Evolutionary conservation across 1,139 yeast genomes (phyloP), one percentile per base, ranked within the genome.

Genomic region (Hyphopichia buzzinii): DNA sequence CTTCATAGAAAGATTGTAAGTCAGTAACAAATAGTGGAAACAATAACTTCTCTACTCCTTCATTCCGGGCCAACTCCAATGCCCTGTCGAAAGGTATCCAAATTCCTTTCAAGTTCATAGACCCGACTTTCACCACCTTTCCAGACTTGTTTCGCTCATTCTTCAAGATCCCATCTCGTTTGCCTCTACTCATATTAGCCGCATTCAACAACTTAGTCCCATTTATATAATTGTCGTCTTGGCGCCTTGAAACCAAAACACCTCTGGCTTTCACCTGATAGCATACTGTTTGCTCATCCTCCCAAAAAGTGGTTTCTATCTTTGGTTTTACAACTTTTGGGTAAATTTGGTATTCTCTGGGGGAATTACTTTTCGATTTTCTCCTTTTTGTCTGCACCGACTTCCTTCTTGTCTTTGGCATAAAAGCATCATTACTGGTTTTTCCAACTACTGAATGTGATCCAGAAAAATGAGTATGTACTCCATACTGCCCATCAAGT

Each of bases 151-250:
- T 50, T 42, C 62, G 66, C 43, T 76, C 81, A 3, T 72, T 56
- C 43, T 76, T 76, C 31, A 76, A 69, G 44, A 92, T 84, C 10
- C 97, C 97, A 62, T 90, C 98, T 46, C 98, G 75, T 46, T 95
- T 82, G 11, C 98, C 98, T 46, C 98, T 76, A 10, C 97, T 88
- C 92, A 92, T 86, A 39, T 89, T 92, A 10, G 96, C 92, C 17
- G 89, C 96, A 57, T 90, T 90, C 43, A 90, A 69, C 46, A 90
- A 70, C 44, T 77, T 77, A 7, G 82, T 77, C 0, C 81, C 82
- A 45, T 77, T 77, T 30, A 77, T 61, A 56, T 64, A 76, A 46
- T 74, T 62, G 16, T 66, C 71, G 49, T 76, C 81, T 42, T 72
- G 75, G 19, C 82, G 54, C 21, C 82, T 54, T 1, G 79, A 71